Conservation (phyloP, 176 grass and related monocot genomes). For the Musa itinerans region DNA sequence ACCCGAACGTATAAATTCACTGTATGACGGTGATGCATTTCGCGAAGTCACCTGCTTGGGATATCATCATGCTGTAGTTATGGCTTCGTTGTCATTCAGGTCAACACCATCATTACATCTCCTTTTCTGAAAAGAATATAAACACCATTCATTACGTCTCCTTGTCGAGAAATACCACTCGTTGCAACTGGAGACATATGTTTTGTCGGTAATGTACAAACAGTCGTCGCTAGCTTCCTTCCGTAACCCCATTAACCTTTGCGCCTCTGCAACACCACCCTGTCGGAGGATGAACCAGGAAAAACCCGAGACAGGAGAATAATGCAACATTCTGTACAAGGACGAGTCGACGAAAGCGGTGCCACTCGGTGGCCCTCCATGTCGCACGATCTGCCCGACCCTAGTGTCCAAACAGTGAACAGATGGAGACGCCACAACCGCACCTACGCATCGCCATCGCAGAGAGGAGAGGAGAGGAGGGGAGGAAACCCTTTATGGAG, state of each 20-base stretch:
- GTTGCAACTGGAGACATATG: neutral
- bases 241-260: slow-evolving; percentile 1
- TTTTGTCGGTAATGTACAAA: neutral
- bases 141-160: neutral
- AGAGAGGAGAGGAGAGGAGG: neutral
- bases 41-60: no score
- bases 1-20: no score
- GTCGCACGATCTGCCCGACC: slow-evolving; percentile 28
- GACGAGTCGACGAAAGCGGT: slow-evolving; percentile 24
- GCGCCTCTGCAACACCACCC: slow-evolving; percentile 27
- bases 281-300: slow-evolving; percentile 27
- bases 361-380: slow-evolving; percentile 35
- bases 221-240: neutral
- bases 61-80: no score
- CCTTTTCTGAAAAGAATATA: no score
- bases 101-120: no score
- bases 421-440: slow-evolving; percentile 2
- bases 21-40: no score
- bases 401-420: neutral
- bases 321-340: slow-evolving; percentile 29
- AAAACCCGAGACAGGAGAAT: slow-evolving; percentile 16
- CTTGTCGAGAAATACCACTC: neutral
- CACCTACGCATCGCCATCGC: slow-evolving; percentile 1
- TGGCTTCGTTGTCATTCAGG: no score
- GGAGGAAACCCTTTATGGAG: slow-evolving; percentile 16